phyloP scores from a whole-genome alignment of 208 protist species.

The Wallacemonas sp. region DNA sequence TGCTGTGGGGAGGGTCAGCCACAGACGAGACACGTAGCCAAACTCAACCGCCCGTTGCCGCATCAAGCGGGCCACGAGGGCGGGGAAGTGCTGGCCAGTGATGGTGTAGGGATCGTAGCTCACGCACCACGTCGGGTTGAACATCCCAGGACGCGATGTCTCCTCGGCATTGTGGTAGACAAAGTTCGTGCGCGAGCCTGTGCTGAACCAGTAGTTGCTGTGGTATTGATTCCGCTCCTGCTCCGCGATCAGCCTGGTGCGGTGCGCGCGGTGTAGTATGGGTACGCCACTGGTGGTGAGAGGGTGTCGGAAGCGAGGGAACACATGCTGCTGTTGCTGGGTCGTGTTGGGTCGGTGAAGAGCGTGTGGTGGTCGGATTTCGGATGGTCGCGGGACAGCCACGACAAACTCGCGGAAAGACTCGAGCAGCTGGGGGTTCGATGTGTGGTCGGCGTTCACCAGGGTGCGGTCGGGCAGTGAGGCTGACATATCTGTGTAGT shows the following conservation, averaged over 20 bases:
- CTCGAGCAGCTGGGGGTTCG: constrained; percentile 56
- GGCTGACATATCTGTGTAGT: constrained; percentile 23
- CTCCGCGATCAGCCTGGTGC: constrained; percentile 15
- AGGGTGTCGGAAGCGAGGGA: constrained; percentile 30
- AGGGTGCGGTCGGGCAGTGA: constrained; percentile 38
- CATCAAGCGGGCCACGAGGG: constrained; percentile 41
- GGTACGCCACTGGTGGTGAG: constrained; percentile 35
- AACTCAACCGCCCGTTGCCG: constrained; percentile 55
- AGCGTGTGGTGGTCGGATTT: no score
- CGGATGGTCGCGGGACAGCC: not conserved
- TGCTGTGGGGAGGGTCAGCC: constrained; percentile 62
- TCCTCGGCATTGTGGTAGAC: constrained; percentile 40
- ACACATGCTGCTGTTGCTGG: constrained; percentile 1
- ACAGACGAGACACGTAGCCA: constrained; percentile 78
- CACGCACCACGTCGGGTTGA: constrained; percentile 69
- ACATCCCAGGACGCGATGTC: constrained; percentile 44
- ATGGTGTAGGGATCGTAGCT: constrained; percentile 62
- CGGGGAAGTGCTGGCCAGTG: constrained; percentile 48
- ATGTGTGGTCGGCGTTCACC: constrained; percentile 80
- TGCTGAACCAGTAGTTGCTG: constrained; percentile 63
- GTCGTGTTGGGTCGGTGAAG: not conserved
- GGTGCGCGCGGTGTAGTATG: constrained; percentile 20
- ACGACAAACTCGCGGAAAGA: constrained; percentile 48
- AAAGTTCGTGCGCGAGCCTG: not conserved
- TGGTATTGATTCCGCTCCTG: constrained; percentile 20